phyloP scores from a whole-genome alignment of 768 basidiomycete species.

The Naganishia friedmannii region DNA sequence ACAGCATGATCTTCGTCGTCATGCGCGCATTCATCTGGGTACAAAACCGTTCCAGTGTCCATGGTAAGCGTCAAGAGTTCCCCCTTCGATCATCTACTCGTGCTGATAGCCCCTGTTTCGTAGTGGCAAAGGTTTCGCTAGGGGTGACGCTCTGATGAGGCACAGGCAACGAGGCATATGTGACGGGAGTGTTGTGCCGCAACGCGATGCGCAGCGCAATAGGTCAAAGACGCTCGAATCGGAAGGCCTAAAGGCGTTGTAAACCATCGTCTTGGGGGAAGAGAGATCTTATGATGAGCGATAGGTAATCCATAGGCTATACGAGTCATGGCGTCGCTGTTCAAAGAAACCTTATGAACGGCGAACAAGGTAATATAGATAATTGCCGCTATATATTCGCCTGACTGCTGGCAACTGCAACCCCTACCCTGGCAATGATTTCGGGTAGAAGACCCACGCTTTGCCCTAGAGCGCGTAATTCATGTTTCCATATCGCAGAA shows the following conservation, averaged over 20 bases:
- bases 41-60: conserved; percentile 54
- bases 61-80: conserved; percentile 47
- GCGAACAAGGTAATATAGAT: background rate
- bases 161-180: conserved; percentile 56
- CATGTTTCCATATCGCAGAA: background rate
- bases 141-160: conserved; percentile 55
- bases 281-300: too few species aligned
- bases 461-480: background rate
- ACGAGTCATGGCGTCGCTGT: too few species aligned
- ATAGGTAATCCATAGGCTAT: too few species aligned
- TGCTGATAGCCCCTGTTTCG: background rate
- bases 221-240: background rate
- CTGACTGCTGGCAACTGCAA: background rate
- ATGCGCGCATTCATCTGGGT: conserved; percentile 54
- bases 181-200: conserved; percentile 48
- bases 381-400: background rate
- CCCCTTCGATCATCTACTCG: background rate
- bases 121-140: conserved; percentile 55
- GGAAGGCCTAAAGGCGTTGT: background rate
- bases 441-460: conserved; percentile 5
- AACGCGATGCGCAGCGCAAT: background rate
- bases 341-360: too few species aligned
- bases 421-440: conserved; percentile 15
- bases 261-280: background rate
- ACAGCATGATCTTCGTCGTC: conserved; percentile 54